phyloP scores from a whole-genome alignment of 805 yeast genomes.

The Candida schatavii region DNA sequence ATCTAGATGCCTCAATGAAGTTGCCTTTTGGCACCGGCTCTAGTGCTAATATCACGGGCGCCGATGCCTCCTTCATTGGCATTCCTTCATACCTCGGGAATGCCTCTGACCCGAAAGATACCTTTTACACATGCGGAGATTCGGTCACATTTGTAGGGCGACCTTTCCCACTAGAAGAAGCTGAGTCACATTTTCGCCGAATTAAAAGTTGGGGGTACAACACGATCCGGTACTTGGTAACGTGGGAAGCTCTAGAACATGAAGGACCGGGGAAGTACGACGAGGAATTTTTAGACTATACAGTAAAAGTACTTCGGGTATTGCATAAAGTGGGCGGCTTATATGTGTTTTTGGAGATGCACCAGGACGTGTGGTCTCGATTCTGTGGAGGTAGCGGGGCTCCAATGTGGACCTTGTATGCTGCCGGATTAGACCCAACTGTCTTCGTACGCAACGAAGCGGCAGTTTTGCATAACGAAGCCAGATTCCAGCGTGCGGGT shows the following conservation, averaged over 20 bases:
- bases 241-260: constrained; percentile 95
- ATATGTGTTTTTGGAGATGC: constrained; percentile 81
- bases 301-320: constrained; percentile 57
- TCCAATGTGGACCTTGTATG: constrained; percentile 88
- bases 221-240: constrained; percentile 67
- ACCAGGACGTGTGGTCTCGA: constrained; percentile 93
- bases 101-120: constrained; percentile 31
- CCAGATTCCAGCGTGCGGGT: constrained; percentile 32
- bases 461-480: constrained; percentile 67
- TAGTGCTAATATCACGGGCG: too few relatives aligned
- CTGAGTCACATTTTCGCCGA: constrained; percentile 62
- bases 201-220: constrained; percentile 83
- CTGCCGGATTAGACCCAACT: constrained; percentile 83
- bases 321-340: constrained; percentile 66
- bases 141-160: constrained; percentile 76
- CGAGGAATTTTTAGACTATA: constrained; percentile 67
- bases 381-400: constrained; percentile 91
- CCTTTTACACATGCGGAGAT: constrained; percentile 64
- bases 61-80: not conserved
- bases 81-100: constrained; percentile 40
- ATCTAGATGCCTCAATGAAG: constrained; percentile 73
- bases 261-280: constrained; percentile 83
- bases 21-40: constrained; percentile 59
- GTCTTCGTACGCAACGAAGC: constrained; percentile 73
- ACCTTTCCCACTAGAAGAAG: constrained; percentile 76